Evolutionary conservation across 192 early-diverging fungal species (phyloP).

Genomic region (Dissophora ornata): DNA sequence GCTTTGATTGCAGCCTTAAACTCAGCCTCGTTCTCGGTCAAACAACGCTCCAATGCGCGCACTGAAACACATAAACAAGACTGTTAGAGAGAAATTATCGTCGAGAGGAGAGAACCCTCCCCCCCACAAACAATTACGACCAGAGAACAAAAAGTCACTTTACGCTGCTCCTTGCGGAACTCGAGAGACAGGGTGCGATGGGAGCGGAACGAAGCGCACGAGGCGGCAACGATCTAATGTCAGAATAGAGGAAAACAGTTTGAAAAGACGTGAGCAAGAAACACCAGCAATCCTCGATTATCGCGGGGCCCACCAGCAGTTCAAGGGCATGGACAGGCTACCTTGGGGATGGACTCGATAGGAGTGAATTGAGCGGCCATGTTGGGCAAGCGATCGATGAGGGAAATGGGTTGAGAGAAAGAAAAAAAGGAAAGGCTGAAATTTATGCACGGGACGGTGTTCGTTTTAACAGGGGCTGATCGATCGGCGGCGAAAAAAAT

Average conservation of each 20-base stretch:
- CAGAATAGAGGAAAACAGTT: not conserved
- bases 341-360: conserved; percentile 38
- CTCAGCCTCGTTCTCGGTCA: conserved; percentile 63
- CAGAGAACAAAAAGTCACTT: too few relatives aligned
- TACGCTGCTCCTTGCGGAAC: conserved; percentile 69
- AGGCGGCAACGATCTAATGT: conserved; percentile 36
- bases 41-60: conserved; percentile 17
- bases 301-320: too few relatives aligned
- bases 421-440: not conserved
- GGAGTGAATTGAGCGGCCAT: conserved; percentile 35
- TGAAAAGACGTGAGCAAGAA: too few relatives aligned
- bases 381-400: not conserved
- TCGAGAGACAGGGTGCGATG: conserved; percentile 56
- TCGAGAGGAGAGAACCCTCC: too few relatives aligned
- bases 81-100: too few relatives aligned
- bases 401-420: not conserved
- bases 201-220: conserved; percentile 18
- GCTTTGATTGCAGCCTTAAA: conserved; percentile 60
- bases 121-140: too few relatives aligned
- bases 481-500: too few relatives aligned
- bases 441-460: too few relatives aligned
- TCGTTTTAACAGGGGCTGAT: too few relatives aligned
- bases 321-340: too few relatives aligned
- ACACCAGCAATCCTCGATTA: too few relatives aligned
- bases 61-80: too few relatives aligned